Conservation (phyloP, 768 basidiomycete genomes). For the Tulasnella sp. region DNA sequence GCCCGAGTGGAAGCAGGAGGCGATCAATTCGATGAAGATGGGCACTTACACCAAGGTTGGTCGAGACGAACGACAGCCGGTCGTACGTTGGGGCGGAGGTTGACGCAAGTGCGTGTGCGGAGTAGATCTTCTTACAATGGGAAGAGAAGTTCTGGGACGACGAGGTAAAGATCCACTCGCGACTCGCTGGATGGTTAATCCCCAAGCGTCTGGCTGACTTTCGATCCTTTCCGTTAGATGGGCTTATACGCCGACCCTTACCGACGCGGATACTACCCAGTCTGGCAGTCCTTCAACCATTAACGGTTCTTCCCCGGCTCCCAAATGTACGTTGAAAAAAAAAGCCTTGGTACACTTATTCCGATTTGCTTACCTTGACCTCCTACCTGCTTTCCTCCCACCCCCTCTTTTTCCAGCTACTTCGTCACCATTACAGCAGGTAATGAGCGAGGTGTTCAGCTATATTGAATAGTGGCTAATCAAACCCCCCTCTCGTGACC, state of each 20-base stretch:
- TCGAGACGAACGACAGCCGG: background rate
- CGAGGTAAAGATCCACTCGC: constrained; percentile 42
- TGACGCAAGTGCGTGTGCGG: too few relatives aligned
- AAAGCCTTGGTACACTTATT: background rate
- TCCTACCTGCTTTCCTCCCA: background rate
- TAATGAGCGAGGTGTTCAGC: background rate
- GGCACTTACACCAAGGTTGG: constrained; percentile 59
- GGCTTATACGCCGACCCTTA: constrained; percentile 59
- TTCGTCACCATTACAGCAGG: constrained; percentile 56
- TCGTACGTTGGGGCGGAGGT: too few relatives aligned
- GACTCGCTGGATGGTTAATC: background rate
- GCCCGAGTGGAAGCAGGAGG: constrained; percentile 66
- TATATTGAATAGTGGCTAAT: background rate
- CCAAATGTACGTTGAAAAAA: constrained; percentile 45
- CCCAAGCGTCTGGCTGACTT: background rate
- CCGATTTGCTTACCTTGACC: background rate
- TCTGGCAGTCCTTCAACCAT: constrained; percentile 70
- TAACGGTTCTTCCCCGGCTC: constrained; percentile 62
- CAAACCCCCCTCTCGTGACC: background rate
- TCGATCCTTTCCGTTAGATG: constrained; percentile 51
- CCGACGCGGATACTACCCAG: constrained; percentile 57
- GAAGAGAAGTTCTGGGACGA: constrained; percentile 60
- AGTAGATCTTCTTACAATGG: constrained; percentile 62
- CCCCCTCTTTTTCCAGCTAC: constrained; percentile 41
- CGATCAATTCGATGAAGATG: constrained; percentile 66